Base-by-base conservation (phyloP, 179 eudicot species). In the Silene coronaria region DNA sequence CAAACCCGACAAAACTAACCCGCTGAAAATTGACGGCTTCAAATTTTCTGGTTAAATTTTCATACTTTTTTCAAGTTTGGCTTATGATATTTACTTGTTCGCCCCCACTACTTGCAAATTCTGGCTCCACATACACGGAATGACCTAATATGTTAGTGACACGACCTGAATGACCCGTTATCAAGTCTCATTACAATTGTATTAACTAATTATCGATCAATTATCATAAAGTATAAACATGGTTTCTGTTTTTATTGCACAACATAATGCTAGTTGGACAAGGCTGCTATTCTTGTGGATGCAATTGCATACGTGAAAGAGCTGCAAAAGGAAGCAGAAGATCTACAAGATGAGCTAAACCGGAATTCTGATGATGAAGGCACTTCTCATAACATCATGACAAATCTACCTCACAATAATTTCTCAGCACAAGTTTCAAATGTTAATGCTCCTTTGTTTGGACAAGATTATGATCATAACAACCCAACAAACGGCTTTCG, bases 271-370 rank as follows among this genome's bases (percentile, higher is more conserved):
- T 24, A 92, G 98, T 77, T 95, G 88, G 97, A 95, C 38, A 84
- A 89, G 80, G 97, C 99, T 53, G 86, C 99, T 0, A 92, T 95
- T 61, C 90, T 92, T 16, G 95, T 95, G 28, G 99, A 95, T 82
- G 97, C 99, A 5, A 92, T 95, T 48, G 86, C 87, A 22, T 95
- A 82, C 74, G 93, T 95, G 69, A 88, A 86, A 83, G 99, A 89
- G 82, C 75, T 92, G 70, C 77, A 88, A 76, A 79, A 88, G 77
- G 91, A 96, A 84, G 91, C 75, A n/a, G 75, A 81, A 48, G 96
- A 96, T 42, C 88, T 96, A 26, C 87, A 92, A 73, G 78, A 77
- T n/a, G 96, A 92, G 83, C 91, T 92, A 6, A 95, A 89, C 63
- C 84, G 84, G 65, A 84, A 87, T 32, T 86, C 94, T 2, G 89